phyloP scores from a whole-genome alignment of 768 basidiomycete genomes.

The Rhodotorula babjevae region DNA sequence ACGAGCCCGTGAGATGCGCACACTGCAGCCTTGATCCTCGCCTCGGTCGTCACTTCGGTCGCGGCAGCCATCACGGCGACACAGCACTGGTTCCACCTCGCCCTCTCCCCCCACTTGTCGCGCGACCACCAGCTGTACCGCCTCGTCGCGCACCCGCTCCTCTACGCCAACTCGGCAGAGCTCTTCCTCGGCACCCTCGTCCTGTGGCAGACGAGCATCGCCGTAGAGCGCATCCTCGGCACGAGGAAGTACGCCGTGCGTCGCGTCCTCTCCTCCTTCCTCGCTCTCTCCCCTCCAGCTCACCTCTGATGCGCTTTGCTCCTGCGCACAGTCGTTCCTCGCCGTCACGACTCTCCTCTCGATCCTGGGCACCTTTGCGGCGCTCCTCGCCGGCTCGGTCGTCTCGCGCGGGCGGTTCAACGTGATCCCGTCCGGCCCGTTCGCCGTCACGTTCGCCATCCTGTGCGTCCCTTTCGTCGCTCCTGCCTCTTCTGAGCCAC shows the following conservation, averaged over 20 bases:
- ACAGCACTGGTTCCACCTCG: constrained; percentile 28
- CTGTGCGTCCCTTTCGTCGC: constrained; percentile 3
- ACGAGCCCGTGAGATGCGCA: not conserved
- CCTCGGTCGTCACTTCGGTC: not conserved
- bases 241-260: constrained; percentile 69
- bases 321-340: constrained; percentile 17
- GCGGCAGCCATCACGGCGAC: constrained; percentile 17
- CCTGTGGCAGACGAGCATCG: constrained; percentile 64
- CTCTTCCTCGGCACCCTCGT: constrained; percentile 70
- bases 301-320: not conserved
- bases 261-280: not conserved
- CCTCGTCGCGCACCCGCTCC: constrained; percentile 65
- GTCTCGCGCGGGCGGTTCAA: not conserved
- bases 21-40: constrained; percentile 11
- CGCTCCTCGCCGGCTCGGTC: constrained; percentile 3
- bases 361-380: not conserved
- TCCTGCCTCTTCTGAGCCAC: not conserved
- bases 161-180: constrained; percentile 79
- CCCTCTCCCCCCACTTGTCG: constrained; percentile 29
- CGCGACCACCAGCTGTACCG: constrained; percentile 71
- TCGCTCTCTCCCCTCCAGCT: not conserved
- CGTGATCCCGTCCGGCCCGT: constrained; percentile 29
- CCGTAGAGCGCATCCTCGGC: constrained; percentile 79
- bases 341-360: constrained; percentile 3
- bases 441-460: constrained; percentile 19